These are phyloP conservation scores for Vitis cinerea DNA, from an alignment of 164 flowering plant species.

Conservation along the genomic window DNA sequence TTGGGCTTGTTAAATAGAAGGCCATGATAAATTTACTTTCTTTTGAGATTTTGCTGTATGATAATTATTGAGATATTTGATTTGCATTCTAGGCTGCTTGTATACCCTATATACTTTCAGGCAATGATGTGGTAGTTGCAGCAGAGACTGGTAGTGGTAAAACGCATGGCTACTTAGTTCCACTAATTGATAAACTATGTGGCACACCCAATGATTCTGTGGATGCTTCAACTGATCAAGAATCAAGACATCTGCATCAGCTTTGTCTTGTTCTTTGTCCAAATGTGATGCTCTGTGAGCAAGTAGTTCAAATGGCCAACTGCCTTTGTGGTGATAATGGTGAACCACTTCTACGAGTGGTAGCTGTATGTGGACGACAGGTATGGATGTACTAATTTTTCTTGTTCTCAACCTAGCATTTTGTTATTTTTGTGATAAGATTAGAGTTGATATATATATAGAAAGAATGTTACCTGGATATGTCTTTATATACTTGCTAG, in stretches of 20 bases:
- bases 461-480: not conserved
- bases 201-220: constrained; percentile 15
- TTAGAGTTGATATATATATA: not conserved
- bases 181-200: constrained; percentile 59
- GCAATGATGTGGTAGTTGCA: constrained; percentile 82
- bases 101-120: constrained; percentile 67
- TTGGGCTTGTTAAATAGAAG: too few species aligned
- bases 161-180: constrained; percentile 86
- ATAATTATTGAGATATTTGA: not conserved
- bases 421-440: not conserved
- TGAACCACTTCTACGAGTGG: constrained; percentile 61
- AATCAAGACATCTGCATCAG: constrained; percentile 4
- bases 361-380: constrained; percentile 82
- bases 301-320: constrained; percentile 91
- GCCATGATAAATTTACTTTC: not conserved
- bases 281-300: constrained; percentile 89
- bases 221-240: constrained; percentile 14
- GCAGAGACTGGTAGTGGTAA: constrained; percentile 99
- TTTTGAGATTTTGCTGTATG: not conserved
- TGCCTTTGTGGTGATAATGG: constrained; percentile 52
- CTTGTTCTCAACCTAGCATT: not conserved
- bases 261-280: constrained; percentile 90
- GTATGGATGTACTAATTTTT: constrained; percentile 30
- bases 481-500: not conserved
- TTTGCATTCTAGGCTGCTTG: constrained; percentile 64